Evolutionary conservation across 2,329 filamentous ascomycete genomes (phyloP), one percentile per base, ranked within the genome.

Genomic region (Sphaerostilbella broomeana): DNA sequence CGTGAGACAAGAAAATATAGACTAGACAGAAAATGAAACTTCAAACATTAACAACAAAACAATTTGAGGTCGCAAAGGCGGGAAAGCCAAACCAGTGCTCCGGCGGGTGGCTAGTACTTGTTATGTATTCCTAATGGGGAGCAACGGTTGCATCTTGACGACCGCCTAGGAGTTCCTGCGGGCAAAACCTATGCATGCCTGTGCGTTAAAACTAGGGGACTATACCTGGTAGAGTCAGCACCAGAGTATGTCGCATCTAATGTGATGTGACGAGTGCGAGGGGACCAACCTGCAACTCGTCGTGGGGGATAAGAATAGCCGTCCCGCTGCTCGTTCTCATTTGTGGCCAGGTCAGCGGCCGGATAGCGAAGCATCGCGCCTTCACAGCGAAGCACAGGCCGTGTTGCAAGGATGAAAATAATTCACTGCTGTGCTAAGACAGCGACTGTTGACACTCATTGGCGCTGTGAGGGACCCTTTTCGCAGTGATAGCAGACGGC

Each of bases 31-130:
- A 53, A 56, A 55, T 48, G 52, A 54, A 56, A 50, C 52, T 59
- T 55, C 51, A 17, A 29, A 24, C 54, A 46, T 54, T 55, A 49
- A 51, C 53, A 52, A 51, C 47, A 53, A 52, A 50, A 57, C 50
- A 55, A 52, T 54, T 54, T 48, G 48, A 55, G 51, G 56, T 60
- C 57, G 58, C 64, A 65, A 67, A 67, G 65, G 52, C 58, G 55
- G 57, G 54, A n/a, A 60, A 51, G 53, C 56, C 52, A 49, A 51
- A 48, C 51, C 54, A 48, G 53, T 54, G 55, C 48, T 49, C 49
- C 47, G 44, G 52, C 52, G 64, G 68, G 68, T 65, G 66, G 60
- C 59, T 68, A 64, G 57, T 56, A 58, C 51, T 54, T 57, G 63
- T 71, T 72, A 72, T 70, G 68, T 72, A 71, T 60, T 38, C 38